Percentiles rank a stretch among this genome's conserved stretches.
These are phyloP conservation scores for Colletotrichum caudatum DNA, from an alignment of 2,329 filamentous ascomycete genomes.

Conservation along the genomic window DNA sequence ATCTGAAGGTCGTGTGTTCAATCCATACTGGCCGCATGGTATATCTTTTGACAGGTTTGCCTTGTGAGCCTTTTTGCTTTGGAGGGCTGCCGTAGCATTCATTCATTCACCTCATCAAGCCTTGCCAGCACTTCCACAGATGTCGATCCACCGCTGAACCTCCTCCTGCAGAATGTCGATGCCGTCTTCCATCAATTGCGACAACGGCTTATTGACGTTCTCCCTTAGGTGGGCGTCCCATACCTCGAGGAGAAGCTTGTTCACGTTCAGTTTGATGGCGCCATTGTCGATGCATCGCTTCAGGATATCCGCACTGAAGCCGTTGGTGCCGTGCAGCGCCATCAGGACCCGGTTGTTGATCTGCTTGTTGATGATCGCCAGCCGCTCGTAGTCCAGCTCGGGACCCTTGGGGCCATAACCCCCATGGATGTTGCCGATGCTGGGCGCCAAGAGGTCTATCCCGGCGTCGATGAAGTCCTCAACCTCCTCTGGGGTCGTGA, in stretches of 20 bases:
- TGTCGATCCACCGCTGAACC: slow-evolving; percentile 45
- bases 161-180: slow-evolving; percentile 43
- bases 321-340: slow-evolving; percentile 44
- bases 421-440: slow-evolving; percentile 82
- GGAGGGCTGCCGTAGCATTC: neutral
- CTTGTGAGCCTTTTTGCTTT: neutral
- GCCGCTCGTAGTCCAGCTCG: slow-evolving; percentile 68
- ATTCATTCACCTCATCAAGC: slow-evolving; percentile 29
- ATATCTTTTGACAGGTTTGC: neutral
- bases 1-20: slow-evolving; percentile 41
- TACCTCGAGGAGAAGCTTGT: slow-evolving; percentile 31
- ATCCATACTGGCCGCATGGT: slow-evolving; percentile 40
- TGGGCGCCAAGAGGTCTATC: slow-evolving; percentile 80
- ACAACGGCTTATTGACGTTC: slow-evolving; percentile 43
- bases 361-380: slow-evolving; percentile 54
- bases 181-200: slow-evolving; percentile 45
- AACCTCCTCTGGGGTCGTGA: slow-evolving; percentile 77
- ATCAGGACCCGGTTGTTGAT: slow-evolving; percentile 33
- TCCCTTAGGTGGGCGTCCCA: slow-evolving; percentile 40
- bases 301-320: slow-evolving; percentile 43
- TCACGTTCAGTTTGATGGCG: slow-evolving; percentile 43
- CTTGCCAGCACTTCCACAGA: slow-evolving; percentile 45
- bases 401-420: slow-evolving; percentile 76
- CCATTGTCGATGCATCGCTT: slow-evolving; percentile 41
- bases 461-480: slow-evolving; percentile 78